phyloP scores from a whole-genome alignment of 1,284 basidiomycete species.

The Wolfiporia cocos region DNA sequence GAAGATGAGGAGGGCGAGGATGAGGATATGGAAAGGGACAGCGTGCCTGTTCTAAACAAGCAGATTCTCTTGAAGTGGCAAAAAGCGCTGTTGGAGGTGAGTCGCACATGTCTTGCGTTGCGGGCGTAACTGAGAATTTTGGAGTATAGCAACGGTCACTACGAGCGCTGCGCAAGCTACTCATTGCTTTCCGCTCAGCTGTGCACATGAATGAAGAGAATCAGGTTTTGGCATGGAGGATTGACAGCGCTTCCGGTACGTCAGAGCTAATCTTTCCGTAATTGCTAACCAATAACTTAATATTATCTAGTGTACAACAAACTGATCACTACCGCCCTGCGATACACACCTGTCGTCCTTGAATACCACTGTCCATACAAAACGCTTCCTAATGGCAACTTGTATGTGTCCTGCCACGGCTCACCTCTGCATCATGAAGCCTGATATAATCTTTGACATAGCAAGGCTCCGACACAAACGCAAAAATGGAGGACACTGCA shows the following conservation, averaged over 20 bases:
- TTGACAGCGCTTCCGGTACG: slow-evolving; percentile 72
- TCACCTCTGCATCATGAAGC: no score
- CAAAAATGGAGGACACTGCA: slow-evolving; percentile 77
- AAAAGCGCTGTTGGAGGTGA: slow-evolving; percentile 81
- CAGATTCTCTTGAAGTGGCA: slow-evolving; percentile 83
- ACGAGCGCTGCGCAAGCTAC: slow-evolving; percentile 77
- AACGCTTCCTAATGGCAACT: slow-evolving; percentile 75
- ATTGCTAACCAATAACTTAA: not conserved
- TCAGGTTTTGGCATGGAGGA: slow-evolving; percentile 71
- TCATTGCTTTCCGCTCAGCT: slow-evolving; percentile 87
- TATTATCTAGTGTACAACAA: slow-evolving; percentile 79
- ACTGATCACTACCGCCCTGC: slow-evolving; percentile 81
- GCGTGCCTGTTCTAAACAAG: slow-evolving; percentile 66
- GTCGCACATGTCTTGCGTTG: slow-evolving; percentile 12
- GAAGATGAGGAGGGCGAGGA: slow-evolving; percentile 39
- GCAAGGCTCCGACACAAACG: slow-evolving; percentile 74
- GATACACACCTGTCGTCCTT: slow-evolving; percentile 89
- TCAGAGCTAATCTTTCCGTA: no score
- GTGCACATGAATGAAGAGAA: slow-evolving; percentile 87
- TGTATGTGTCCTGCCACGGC: slow-evolving; percentile 61
- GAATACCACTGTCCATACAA: slow-evolving; percentile 88
- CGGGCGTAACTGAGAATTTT: not conserved
- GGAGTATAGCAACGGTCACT: slow-evolving; percentile 72
- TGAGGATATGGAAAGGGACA: slow-evolving; percentile 34
- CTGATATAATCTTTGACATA: slow-evolving; percentile 28